Evolutionary conservation across 2,329 filamentous ascomycete genomes (phyloP).

Genomic region (Aspergillus quadricinctus): DNA sequence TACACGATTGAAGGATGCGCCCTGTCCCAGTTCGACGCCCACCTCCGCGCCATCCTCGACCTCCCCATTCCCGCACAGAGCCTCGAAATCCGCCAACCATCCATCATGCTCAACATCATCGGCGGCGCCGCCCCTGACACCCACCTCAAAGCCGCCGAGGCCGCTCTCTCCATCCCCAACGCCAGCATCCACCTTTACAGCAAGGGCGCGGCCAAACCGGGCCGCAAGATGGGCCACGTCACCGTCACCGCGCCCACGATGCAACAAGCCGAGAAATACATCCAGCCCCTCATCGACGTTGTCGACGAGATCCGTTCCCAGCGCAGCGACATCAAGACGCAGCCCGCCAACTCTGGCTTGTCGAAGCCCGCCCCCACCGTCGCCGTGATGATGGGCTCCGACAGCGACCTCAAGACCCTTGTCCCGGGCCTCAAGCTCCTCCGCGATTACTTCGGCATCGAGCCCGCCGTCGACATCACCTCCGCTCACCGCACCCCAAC

Average conservation of each 20-base stretch:
- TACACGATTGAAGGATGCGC: constrained; percentile 90
- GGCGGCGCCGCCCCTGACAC: constrained; percentile 55
- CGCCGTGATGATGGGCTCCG: constrained; percentile 48
- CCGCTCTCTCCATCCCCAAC: constrained; percentile 55
- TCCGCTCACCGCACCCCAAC: constrained; percentile 64
- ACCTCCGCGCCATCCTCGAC: constrained; percentile 77
- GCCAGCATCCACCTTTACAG: constrained; percentile 82
- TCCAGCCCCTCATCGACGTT: constrained; percentile 70
- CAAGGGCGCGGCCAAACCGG: constrained; percentile 76
- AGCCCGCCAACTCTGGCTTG: constrained; percentile 26
- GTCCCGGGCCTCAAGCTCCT: constrained; percentile 43
- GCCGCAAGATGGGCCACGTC: constrained; percentile 93
- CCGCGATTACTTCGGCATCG: constrained; percentile 40
- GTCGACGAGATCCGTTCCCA: constrained; percentile 69
- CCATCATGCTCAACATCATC: constrained; percentile 54
- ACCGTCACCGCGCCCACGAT: constrained; percentile 71
- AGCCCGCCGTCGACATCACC: constrained; percentile 44
- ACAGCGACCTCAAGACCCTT: constrained; percentile 44
- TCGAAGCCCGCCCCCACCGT: constrained; percentile 35
- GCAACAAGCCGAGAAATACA: constrained; percentile 61
- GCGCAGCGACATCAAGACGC: constrained; percentile 38
- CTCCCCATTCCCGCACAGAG: constrained; percentile 55
- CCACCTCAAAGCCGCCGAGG: constrained; percentile 57
- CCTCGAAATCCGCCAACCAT: constrained; percentile 44
- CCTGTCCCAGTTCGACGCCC: constrained; percentile 87